Evolutionary conservation across 768 basidiomycete species (phyloP).

Genomic region (Boletus sp.): DNA sequence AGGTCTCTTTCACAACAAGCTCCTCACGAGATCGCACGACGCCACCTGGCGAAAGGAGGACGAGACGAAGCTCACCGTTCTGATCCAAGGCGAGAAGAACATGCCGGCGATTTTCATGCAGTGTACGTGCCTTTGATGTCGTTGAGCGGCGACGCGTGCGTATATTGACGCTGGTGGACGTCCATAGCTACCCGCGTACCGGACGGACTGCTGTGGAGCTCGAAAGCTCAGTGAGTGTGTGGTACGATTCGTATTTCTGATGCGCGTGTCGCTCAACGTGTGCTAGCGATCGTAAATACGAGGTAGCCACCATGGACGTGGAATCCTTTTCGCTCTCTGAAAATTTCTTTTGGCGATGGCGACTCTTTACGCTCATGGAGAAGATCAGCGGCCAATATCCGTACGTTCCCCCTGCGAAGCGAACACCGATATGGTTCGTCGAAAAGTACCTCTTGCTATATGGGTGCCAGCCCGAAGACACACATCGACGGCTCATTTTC

Average conservation of each 20-base stretch:
- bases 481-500: conserved; percentile 35
- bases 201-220: conserved; percentile 32
- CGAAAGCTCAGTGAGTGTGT: conserved; percentile 28
- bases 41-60: conserved; percentile 14
- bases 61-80: conserved; percentile 36
- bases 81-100: conserved; percentile 42
- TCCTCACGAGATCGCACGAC: conserved; percentile 16
- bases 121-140: conserved; percentile 23
- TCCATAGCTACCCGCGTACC: conserved; percentile 29
- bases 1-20: conserved; percentile 29
- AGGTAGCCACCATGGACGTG: conserved; percentile 46
- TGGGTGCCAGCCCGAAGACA: conserved; percentile 28
- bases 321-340: conserved; percentile 41
- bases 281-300: conserved; percentile 42
- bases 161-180: not conserved
- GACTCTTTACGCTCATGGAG: conserved; percentile 45
- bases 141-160: not conserved
- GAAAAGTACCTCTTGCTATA: conserved; percentile 37
- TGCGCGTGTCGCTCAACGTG: conserved; percentile 6
- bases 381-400: conserved; percentile 40
- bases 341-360: conserved; percentile 53
- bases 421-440: conserved; percentile 53
- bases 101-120: conserved; percentile 42
- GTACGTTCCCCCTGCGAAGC: conserved; percentile 33
- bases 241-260: not conserved